Evolutionary conservation across 2,329 filamentous ascomycete species (phyloP), one percentile per base, ranked within the genome.

Genomic region (Magnaporthales sp.): DNA sequence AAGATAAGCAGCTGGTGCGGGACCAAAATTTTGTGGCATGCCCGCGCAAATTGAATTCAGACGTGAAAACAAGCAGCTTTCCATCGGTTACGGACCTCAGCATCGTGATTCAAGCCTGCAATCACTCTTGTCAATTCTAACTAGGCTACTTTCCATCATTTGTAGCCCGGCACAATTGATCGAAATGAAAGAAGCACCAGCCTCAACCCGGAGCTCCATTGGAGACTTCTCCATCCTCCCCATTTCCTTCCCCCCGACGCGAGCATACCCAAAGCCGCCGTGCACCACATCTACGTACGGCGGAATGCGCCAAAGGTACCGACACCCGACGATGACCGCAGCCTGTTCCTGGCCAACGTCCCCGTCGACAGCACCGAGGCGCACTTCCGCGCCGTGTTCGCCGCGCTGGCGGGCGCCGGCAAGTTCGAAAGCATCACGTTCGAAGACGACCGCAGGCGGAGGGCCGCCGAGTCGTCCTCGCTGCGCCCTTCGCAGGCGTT

Each of bases 341-440:
- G 91, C 68, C 83, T 99, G 22, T 99, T 97, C 78, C 75, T 96
- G n/a, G 91, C 93, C 70, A 98, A 99, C 73, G 80, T 96, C 0
- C 95, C 95, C 7, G 83, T 90, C 69, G 93, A 97, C 74, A 89
- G 92, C 68, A 96, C 92, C 4, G 89, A 92, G 67, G 77, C 82
- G 1, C 91, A 93, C 72, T 83, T 98, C 58, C 88, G 92, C 61
- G 83, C 88, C 58, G 80, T 98, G 0, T 96, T 98, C 71, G 80
- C 86, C 0, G 81, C 84, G 0, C 85, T 96, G 19, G 83, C 97
- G 0, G 90, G 91, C 9, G 88, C 90, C 0, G 91, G 91, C 2
- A 84, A 90, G 62, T 90, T 98, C 63, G 92, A 96, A 76, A 83
- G 80, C 65, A 89, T 96, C 5, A 80, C 84, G 0, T 97, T 98